Conservation (phyloP, 1,284 basidiomycete species). For the Moesziomyces globuligerus region DNA sequence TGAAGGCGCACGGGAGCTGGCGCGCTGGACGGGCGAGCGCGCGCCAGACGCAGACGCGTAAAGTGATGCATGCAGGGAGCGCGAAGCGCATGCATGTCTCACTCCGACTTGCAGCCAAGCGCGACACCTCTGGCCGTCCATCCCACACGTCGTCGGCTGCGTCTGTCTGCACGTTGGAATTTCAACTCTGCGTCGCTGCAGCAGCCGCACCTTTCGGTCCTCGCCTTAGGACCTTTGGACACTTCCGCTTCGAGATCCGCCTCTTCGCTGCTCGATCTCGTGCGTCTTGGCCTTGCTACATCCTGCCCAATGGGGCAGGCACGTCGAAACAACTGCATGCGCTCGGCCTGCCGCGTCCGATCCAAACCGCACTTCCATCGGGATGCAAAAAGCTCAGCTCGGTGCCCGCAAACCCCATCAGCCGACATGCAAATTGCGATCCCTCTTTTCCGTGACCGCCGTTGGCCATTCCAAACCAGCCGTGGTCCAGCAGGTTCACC, state of each 20-base stretch:
- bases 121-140: background rate
- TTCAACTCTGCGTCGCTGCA: conserved; percentile 10
- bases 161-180: conserved; percentile 27
- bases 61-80: conserved; percentile 13
- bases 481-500: too few relatives aligned
- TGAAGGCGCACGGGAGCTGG: too few relatives aligned
- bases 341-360: background rate
- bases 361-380: background rate
- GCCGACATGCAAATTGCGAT: background rate
- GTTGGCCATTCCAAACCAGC: too few relatives aligned
- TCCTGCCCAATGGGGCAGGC: too few relatives aligned
- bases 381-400: background rate
- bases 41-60: conserved; percentile 20
- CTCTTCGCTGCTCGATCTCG: too few relatives aligned
- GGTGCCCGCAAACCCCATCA: background rate
- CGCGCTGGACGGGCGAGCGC: background rate
- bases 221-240: background rate
- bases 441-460: too few relatives aligned
- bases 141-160: conserved; percentile 1
- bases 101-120: conserved; percentile 26
- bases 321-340: background rate
- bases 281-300: too few relatives aligned
- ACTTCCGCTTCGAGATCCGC: background rate
- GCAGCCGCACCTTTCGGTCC: background rate
- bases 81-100: conserved; percentile 18